phyloP scores from a whole-genome alignment of 2,329 filamentous ascomycete species.

The Mollisiaceae sp. region DNA sequence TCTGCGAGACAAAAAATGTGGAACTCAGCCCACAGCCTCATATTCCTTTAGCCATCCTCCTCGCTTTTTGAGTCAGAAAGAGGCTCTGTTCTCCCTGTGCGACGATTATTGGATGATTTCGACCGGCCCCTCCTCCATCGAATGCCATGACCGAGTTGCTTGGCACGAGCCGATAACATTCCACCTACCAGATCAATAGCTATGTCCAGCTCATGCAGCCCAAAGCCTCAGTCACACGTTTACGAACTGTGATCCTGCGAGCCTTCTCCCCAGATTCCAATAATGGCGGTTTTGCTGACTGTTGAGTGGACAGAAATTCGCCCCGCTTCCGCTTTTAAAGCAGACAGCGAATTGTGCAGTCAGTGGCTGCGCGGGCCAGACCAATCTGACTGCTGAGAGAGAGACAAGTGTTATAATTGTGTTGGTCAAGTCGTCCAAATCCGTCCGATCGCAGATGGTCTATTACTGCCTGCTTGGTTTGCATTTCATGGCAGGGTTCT shows the following conservation, averaged over 20 bases:
- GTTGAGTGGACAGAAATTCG: background rate
- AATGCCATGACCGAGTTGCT: background rate
- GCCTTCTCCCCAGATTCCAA: background rate
- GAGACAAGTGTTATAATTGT: background rate
- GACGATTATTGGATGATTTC: background rate
- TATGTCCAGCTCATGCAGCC: conserved; percentile 4
- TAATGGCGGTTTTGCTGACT: background rate
- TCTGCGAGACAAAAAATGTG: background rate
- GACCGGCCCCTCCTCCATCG: background rate
- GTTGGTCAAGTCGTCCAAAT: conserved; percentile 1
- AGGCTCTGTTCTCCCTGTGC: background rate
- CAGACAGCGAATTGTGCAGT: background rate
- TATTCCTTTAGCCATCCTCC: background rate
- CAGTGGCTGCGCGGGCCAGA: background rate
- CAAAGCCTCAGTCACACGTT: background rate
- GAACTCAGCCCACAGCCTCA: background rate
- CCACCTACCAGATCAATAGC: background rate
- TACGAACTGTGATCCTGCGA: background rate
- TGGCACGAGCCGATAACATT: background rate
- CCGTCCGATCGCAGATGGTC: background rate
- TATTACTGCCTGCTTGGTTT: background rate
- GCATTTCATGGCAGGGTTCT: background rate
- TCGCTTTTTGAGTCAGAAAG: background rate
- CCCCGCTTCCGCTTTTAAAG: conserved; percentile 2
- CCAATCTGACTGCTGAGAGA: background rate